A percentile compares a stretch with the other conserved stretches of the same genome.
Evolutionary conservation across 2,329 filamentous ascomycete genomes (phyloP).

Genomic region (Hymenoscyphus linearis): DNA sequence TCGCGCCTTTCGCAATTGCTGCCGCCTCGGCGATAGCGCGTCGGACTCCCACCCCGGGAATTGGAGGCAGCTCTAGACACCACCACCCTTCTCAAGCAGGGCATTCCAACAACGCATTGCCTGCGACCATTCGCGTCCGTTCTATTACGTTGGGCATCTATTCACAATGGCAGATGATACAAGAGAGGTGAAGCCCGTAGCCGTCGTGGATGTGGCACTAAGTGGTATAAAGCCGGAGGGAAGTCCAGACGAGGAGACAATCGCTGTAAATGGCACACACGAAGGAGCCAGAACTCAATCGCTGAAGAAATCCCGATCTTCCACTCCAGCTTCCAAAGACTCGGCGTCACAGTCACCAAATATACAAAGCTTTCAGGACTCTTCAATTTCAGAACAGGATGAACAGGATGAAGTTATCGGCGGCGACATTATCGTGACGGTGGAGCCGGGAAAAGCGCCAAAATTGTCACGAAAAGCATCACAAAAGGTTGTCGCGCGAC

Average conservation of each 20-base stretch:
- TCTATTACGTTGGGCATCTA: neutral
- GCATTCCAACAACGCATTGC: neutral
- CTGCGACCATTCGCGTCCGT: slow-evolving; percentile 1
- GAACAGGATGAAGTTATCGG: slow-evolving; percentile 48
- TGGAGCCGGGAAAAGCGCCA: slow-evolving; percentile 59
- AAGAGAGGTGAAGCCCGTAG: slow-evolving; percentile 21
- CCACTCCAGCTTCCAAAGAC: slow-evolving; percentile 22
- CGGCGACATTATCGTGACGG: slow-evolving; percentile 56
- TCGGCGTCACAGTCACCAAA: slow-evolving; percentile 26
- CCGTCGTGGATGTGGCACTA: slow-evolving; percentile 29
- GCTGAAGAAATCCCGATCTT: slow-evolving; percentile 23
- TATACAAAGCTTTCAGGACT: slow-evolving; percentile 21
- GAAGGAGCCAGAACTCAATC: slow-evolving; percentile 15
- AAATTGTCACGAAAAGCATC: slow-evolving; percentile 71
- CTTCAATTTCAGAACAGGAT: slow-evolving; percentile 34
- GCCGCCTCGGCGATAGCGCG: neutral
- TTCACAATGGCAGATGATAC: slow-evolving; percentile 30
- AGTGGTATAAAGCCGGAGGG: slow-evolving; percentile 31
- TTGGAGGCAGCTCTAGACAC: slow-evolving; percentile 1
- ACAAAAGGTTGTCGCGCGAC: slow-evolving; percentile 60
- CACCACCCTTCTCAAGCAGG: neutral
- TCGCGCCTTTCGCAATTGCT: neutral
- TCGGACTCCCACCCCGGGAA: neutral
- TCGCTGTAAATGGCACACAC: slow-evolving; percentile 22
- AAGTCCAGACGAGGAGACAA: slow-evolving; percentile 12